phyloP scores from a whole-genome alignment of 2,329 filamentous ascomycete species.

The Penicillium sp. region DNA sequence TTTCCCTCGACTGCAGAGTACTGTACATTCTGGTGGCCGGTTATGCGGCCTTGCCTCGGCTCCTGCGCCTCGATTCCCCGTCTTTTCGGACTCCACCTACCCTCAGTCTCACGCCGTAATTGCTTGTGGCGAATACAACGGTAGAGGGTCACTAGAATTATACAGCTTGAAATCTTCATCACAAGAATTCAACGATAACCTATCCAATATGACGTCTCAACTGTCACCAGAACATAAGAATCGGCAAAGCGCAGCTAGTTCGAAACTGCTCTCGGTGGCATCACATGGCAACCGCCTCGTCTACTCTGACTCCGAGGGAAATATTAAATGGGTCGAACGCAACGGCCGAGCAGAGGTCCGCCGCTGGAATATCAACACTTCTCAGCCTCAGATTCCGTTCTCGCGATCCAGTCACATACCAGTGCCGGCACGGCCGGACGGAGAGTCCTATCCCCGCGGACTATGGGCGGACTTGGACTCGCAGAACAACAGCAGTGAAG shows the following conservation, averaged over 20 bases:
- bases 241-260: constrained; percentile 76
- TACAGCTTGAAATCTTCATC: constrained; percentile 53
- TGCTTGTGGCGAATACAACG: constrained; percentile 87
- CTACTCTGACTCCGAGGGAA: constrained; percentile 80
- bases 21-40: constrained; percentile 80
- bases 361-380: constrained; percentile 59
- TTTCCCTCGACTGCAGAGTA: constrained; percentile 75
- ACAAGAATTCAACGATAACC: constrained; percentile 28
- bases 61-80: constrained; percentile 56
- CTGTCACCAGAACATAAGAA: constrained; percentile 62
- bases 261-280: constrained; percentile 78
- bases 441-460: constrained; percentile 53
- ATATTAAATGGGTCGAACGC: constrained; percentile 87
- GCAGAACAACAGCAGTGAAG: constrained; percentile 58
- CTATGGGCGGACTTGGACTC: constrained; percentile 53
- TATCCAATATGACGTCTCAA: constrained; percentile 29
- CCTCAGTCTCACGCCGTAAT: constrained; percentile 66
- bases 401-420: constrained; percentile 14
- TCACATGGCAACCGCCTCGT: constrained; percentile 81
- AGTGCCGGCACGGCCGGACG: constrained; percentile 17
- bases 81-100: constrained; percentile 42
- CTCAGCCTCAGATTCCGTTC: constrained; percentile 21
- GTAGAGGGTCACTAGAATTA: constrained; percentile 85
- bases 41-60: constrained; percentile 72
- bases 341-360: constrained; percentile 65